These are phyloP conservation scores for Spatholobus suberectus DNA, from an alignment of 306 rosid genomes.

Conservation along the genomic window DNA sequence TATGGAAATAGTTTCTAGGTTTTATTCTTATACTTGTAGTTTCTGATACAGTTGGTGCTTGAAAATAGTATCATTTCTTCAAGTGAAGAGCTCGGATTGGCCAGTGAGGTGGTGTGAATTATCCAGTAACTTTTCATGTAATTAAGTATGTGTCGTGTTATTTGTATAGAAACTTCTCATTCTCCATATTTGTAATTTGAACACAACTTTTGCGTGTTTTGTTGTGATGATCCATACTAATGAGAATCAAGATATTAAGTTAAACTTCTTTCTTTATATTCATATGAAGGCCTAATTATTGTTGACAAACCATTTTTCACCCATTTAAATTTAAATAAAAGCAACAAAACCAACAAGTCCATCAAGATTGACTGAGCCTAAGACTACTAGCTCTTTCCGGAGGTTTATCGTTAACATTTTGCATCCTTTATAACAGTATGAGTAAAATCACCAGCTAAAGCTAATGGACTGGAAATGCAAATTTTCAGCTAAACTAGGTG, in stretches of 20 bases:
- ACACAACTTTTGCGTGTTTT: not conserved
- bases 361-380: not conserved
- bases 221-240: not conserved
- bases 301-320: not conserved
- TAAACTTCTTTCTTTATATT: not conserved
- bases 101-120: not conserved
- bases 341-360: not conserved
- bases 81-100: not conserved
- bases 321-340: not conserved
- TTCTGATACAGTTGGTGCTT: not conserved
- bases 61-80: not conserved
- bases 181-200: not conserved
- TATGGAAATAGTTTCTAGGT: not conserved
- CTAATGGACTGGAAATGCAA: slow-evolving; percentile 78
- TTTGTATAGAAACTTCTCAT: not conserved
- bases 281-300: not conserved
- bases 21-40: not conserved
- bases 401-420: not conserved
- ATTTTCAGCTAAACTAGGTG: slow-evolving; percentile 60
- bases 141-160: not conserved
- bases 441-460: slow-evolving; percentile 71
- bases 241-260: not conserved
- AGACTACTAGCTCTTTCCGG: not conserved
- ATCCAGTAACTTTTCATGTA: not conserved
- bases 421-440: not conserved